Percentiles rank a stretch among this genome's conserved stretches.
phyloP scores from a whole-genome alignment of 2,329 filamentous ascomycete species.

The Emydomyces testavorans region DNA sequence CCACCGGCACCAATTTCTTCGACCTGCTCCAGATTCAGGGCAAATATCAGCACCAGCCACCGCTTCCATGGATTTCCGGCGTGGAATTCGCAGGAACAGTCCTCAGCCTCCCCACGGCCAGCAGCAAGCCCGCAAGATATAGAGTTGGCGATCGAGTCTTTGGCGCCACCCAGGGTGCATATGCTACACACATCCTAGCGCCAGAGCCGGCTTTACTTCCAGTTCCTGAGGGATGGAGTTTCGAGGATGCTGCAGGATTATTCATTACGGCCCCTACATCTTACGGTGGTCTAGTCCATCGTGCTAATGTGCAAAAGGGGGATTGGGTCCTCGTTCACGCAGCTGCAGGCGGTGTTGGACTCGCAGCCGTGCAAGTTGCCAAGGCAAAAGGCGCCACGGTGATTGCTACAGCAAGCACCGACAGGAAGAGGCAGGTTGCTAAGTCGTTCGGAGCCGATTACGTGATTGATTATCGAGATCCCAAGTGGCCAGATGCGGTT shows the following conservation, averaged over 20 bases:
- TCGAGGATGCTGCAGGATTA: conserved; percentile 71
- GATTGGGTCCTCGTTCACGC: conserved; percentile 87
- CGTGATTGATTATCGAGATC: conserved; percentile 64
- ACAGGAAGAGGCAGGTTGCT: conserved; percentile 70
- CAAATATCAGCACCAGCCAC: conserved; percentile 87
- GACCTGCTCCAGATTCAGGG: conserved; percentile 90
- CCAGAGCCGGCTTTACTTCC: conserved; percentile 57
- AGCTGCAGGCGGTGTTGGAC: conserved; percentile 79
- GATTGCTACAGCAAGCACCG: conserved; percentile 77
- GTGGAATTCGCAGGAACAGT: conserved; percentile 77
- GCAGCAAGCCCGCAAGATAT: conserved; percentile 47
- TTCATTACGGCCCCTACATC: conserved; percentile 88
- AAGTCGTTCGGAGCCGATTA: conserved; percentile 74
- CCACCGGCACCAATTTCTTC: conserved; percentile 90
- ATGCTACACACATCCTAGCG: conserved; percentile 62
- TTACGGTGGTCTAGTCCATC: conserved; percentile 68
- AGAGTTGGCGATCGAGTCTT: conserved; percentile 74
- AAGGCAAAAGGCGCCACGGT: conserved; percentile 86
- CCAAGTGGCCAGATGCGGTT: conserved; percentile 56
- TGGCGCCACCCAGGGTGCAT: conserved; percentile 74
- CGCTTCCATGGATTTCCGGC: conserved; percentile 78
- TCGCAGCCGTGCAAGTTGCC: conserved; percentile 85
- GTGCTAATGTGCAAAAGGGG: conserved; percentile 64
- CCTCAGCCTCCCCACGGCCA: conserved; percentile 52
- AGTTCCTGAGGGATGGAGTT: conserved; percentile 70